Evolutionary conservation across 352 stramenopile species (phyloP), one percentile per base, ranked within the genome.

Genomic region (Phytophthora crassamura): DNA sequence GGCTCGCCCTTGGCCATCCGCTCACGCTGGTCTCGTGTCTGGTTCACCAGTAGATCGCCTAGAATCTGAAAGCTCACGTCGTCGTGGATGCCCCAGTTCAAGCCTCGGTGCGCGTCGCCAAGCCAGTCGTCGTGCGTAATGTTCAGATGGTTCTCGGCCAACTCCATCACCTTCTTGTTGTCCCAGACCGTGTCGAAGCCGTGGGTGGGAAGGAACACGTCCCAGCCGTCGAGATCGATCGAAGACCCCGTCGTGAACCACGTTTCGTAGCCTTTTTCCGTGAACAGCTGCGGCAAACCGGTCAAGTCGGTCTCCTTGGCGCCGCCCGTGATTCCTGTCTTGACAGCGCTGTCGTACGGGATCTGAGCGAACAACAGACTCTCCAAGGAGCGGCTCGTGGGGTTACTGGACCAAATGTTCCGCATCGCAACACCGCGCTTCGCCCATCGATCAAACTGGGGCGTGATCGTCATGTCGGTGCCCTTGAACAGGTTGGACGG

Each of bases 361-460:
- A 88, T 36, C 55, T 88, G 77, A 0, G 62, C 80, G 66, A 80
- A 88, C 25, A 86, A 43, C 36, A 85, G 73, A 18, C 75, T 84
- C 41, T 86, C 77, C 7, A 88, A 16, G 0, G 80, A 86, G 4
- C 80, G 77, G 61, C 77, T 88, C 11, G 80, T 86, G 15, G 66
- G 67, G 59, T 72, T 86, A 35, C 75, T 86, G 1, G 80, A 86
- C 77, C 80, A 88, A 38, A 88, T 71, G 42, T 86, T 88, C 18
- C 54, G 64, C 30, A 88, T 75, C 1, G 75, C 80, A 18, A 89
- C 62, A 28, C 75, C 75, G 25, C 75, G 75, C 38, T 78, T 73
- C 6, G 80, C 72, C 69, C 74, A 89, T 40, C 56, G 55, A 40
- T 89, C 75, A 18, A 86, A 86, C 9, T 80, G 62, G 0, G 75